These are phyloP conservation scores for Panicum virgatum DNA, from an alignment of 202 grass and related monocot genomes.

Conservation along the genomic window DNA sequence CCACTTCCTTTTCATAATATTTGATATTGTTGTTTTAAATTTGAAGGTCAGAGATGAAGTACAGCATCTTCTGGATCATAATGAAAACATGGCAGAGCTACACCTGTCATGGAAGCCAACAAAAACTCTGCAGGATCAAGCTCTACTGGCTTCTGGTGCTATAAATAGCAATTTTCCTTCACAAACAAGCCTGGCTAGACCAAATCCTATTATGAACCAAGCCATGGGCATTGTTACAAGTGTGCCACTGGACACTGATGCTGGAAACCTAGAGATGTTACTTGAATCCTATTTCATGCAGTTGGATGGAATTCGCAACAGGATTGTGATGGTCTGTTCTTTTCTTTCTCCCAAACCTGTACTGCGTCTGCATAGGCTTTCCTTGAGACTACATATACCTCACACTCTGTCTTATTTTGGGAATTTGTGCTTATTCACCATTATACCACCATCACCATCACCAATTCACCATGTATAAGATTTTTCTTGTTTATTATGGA, in stretches of 20 bases:
- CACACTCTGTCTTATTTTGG: not conserved
- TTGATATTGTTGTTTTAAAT: not conserved
- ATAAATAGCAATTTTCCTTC: constrained; percentile 45
- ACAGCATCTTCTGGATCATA: constrained; percentile 72
- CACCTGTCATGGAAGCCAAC: constrained; percentile 64
- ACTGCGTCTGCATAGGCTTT: not conserved
- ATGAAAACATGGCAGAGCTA: constrained; percentile 59
- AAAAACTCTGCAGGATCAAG: constrained; percentile 56
- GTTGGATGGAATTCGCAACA: constrained; percentile 66
- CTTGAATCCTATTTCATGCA: constrained; percentile 82
- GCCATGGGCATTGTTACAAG: constrained; percentile 34
- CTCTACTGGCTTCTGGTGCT: constrained; percentile 21
- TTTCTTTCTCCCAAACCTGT: not conserved
- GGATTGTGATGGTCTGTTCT: constrained; percentile 62
- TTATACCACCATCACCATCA: not conserved
- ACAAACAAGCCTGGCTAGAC: constrained; percentile 33
- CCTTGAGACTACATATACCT: not conserved
- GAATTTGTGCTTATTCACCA: not conserved
- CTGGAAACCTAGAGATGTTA: constrained; percentile 66
- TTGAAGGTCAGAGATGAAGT: constrained; percentile 71
- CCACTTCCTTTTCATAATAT: not conserved
- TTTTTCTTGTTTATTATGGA: not conserved
- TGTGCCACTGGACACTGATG: constrained; percentile 35
- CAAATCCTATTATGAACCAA: constrained; percentile 39
- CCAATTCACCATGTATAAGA: not conserved